A percentile compares a stretch with the other conserved stretches of the same genome.
phyloP scores from a whole-genome alignment of 352 stramenopile species.

The Pythium aristosporum region DNA sequence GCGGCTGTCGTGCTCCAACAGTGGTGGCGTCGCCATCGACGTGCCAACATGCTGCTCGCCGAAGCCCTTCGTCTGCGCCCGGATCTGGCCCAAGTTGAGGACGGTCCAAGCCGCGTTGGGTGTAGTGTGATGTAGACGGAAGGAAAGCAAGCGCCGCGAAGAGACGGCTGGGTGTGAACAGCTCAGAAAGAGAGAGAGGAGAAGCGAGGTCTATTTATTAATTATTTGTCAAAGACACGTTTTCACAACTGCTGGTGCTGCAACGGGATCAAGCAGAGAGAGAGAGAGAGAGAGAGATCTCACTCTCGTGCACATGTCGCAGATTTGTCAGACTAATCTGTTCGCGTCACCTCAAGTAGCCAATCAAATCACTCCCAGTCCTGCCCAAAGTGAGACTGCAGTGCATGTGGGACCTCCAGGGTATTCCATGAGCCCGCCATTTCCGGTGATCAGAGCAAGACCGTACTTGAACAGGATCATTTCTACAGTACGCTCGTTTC shows the following conservation, averaged over 20 bases:
- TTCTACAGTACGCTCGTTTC: constrained; percentile 33
- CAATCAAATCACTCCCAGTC: constrained; percentile 2
- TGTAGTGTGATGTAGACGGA: constrained; percentile 28
- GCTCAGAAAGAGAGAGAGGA: constrained; percentile 6
- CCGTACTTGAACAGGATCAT: constrained; percentile 35
- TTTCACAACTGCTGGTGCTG: neutral
- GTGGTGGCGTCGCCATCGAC: constrained; percentile 79
- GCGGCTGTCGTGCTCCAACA: constrained; percentile 78
- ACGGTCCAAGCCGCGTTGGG: constrained; percentile 7
- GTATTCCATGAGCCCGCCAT: neutral
- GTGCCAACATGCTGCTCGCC: constrained; percentile 54
- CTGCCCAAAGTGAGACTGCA: neutral
- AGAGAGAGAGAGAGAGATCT: too few relatives aligned
- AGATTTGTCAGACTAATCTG: neutral
- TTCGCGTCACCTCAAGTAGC: neutral
- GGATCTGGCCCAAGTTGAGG: constrained; percentile 12
- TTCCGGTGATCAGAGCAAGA: constrained; percentile 16
- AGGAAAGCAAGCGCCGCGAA: neutral
- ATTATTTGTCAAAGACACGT: neutral
- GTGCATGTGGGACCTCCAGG: neutral
- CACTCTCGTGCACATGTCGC: neutral
- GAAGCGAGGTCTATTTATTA: constrained; percentile 3
- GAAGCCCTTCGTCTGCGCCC: constrained; percentile 67
- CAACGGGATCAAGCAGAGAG: neutral
- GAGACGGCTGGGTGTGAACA: constrained; percentile 19